Conservation (phyloP, 805 yeast genomes). For the Candida palmyrensis region DNA sequence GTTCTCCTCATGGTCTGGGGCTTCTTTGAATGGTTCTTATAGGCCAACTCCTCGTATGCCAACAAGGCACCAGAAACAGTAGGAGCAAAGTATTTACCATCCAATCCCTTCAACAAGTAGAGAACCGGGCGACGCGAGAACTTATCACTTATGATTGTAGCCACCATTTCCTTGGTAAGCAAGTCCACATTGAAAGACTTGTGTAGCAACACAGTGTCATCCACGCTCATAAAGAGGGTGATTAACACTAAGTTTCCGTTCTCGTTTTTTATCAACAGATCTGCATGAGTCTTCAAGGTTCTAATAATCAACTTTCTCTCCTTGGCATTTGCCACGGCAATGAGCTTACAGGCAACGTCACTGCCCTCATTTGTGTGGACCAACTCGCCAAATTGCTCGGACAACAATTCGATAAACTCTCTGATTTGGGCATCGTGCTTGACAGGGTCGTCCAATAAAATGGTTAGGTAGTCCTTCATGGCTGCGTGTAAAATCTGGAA, state of each 20-base stretch:
- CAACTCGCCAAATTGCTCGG: constrained; percentile 88
- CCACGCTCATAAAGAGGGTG: constrained; percentile 78
- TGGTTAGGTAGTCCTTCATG: constrained; percentile 80
- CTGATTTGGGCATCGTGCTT: constrained; percentile 53
- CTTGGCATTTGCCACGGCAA: constrained; percentile 84
- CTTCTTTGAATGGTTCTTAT: constrained; percentile 72
- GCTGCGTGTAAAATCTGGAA: constrained; percentile 95
- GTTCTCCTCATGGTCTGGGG: constrained; percentile 69
- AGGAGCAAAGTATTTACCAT: constrained; percentile 80
- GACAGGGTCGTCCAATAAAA: constrained; percentile 52
- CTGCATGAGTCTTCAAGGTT: constrained; percentile 70
- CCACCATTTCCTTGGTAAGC: constrained; percentile 42
- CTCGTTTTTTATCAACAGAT: constrained; percentile 74
- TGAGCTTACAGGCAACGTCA: constrained; percentile 78
- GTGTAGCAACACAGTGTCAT: constrained; percentile 81
- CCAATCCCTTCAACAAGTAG: constrained; percentile 72
- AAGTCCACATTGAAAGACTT: constrained; percentile 67
- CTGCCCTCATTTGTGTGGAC: constrained; percentile 95
- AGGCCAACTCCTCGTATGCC: constrained; percentile 53
- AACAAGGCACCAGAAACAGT: constrained; percentile 52
- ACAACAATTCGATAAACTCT: constrained; percentile 76
- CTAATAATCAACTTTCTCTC: constrained; percentile 80
- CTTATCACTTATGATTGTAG: constrained; percentile 59
- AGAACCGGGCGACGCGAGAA: constrained; percentile 86
- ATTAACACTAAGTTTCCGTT: constrained; percentile 79